Evolutionary conservation across 805 yeast genomes (phyloP), one percentile per base, ranked within the genome.

Genomic region (Phaffomyces thermotolerans): DNA sequence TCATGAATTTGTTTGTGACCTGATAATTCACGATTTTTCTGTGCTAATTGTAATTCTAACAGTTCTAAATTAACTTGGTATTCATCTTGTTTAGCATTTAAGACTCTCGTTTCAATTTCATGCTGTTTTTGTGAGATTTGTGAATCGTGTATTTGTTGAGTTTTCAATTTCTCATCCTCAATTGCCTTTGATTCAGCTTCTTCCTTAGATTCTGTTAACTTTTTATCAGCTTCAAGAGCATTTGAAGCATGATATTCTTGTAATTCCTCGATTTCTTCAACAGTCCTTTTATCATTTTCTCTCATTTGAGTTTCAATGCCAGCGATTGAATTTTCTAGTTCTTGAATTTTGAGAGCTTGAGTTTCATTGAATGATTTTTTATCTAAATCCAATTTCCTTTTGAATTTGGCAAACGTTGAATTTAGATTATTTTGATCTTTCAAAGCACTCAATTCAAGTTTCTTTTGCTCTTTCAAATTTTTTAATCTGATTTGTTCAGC

Each of bases 21-120:
- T 18, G 41, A 43, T n/a, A 56, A 25, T 12, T 54, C 58, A 47
- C 60, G 58, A 14, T 43, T 44, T 23, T 47, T 54, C 43, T 58
- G 61, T 10, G 48, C 42, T 39, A 57, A 38, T 42, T 57, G 56
- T 15, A 57, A 36, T 27, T 52, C 50, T 14, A 52, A 40, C 18
- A 58, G 41, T 37, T 58, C 57, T 8, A 55, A 34, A 34, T 52
- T 43, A 9, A 56, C 35, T 25, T 49, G 57, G 33, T 53, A 55
- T 41, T 58, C 61, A 3, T 56, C 52, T 22, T 53, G 53, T 37
- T 54, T 54, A 9, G 62, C 61, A n/a, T 49, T 49, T 5, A 57
- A 35, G 8, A 58, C 60, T 41, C 56, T 52, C 1, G 59, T 37
- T 25, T 53, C 42, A 24, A 58, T 52, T 31, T 52, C 57, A 32